Base-by-base conservation (phyloP, 2,329 filamentous ascomycete genomes). In the Fusarium camptoceras region DNA sequence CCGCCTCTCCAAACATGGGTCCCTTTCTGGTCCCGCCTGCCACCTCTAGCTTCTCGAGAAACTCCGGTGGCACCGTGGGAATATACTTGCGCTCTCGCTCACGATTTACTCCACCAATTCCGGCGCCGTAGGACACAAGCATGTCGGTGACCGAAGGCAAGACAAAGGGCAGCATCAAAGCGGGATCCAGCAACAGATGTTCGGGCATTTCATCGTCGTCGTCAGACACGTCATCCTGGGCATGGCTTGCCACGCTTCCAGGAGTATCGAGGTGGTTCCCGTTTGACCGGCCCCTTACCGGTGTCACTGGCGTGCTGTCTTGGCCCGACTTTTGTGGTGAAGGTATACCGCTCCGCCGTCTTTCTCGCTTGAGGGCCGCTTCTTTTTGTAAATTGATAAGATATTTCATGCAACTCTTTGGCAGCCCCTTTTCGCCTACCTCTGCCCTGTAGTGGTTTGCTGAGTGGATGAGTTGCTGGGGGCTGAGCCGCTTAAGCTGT, bases 131-230 rank as follows among this genome's bases (percentile, higher is more conserved):
- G 71, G 91, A 95, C 49, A 99, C 89, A 49, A 98, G 86, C 96
- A 99, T 99, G 79, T 99, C 96, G 27, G 94, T 98, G 60, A 94
- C 96, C 3, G 95, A 97, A 3, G 96, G 96, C 28, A 99, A 84
- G n/a, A 92, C 92, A 78, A 99, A 99, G 0, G 96, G 96, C 27
- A 99, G 86, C 87, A 98, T 97, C 64, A 97, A 84, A 4, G 94
- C 92, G 5, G 95, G 94, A 76, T 98, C 94, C 55, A 98, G 82
- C 44, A 98, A 88, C 37, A 98, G 85, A 64, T 92, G 87, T 72
- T 93, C 89, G 0, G 92, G 91, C 16, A 89, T 84, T 64, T 93
- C 90, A 46, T 91, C 89, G 12, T 91, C 88, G 12, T 91, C 88
- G 18, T 91, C 89, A 3, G 79, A 81, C 30, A 73, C 76, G 22